These are phyloP conservation scores for Nannizziopsis arthrosporioides DNA, from an alignment of 2,329 filamentous ascomycete genomes.

Conservation along the genomic window DNA sequence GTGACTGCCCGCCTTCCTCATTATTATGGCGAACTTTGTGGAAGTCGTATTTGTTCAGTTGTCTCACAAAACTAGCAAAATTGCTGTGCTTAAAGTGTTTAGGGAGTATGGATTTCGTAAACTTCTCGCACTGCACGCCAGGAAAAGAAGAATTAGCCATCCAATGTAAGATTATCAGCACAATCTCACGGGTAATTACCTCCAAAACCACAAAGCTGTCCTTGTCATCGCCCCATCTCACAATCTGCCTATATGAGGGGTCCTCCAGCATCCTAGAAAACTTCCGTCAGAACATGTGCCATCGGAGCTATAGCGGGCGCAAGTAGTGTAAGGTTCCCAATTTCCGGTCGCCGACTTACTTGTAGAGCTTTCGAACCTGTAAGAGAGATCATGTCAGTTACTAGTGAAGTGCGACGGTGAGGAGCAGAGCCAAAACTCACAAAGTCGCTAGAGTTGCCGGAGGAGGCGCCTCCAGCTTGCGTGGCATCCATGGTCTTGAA, in stretches of 20 bases:
- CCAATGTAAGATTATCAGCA: neutral
- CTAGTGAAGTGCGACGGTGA: constrained; percentile 10
- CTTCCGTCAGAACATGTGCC: neutral
- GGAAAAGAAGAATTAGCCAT: neutral
- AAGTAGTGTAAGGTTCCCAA: neutral
- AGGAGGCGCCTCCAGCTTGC: constrained; percentile 23
- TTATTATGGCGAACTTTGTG: constrained; percentile 93
- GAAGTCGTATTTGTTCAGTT: constrained; percentile 96
- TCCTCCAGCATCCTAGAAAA: constrained; percentile 87
- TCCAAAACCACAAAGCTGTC: constrained; percentile 96
- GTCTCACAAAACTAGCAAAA: constrained; percentile 90
- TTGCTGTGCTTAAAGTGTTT: constrained; percentile 99
- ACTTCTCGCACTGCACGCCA: constrained; percentile 72
- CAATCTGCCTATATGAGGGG: constrained; percentile 80
- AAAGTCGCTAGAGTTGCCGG: constrained; percentile 90
- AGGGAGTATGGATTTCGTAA: constrained; percentile 90
- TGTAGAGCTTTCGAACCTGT: constrained; percentile 95
- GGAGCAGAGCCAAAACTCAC: constrained; percentile 45
- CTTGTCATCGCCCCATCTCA: constrained; percentile 88
- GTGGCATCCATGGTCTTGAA: constrained; percentile 12
- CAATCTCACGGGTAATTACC: constrained; percentile 40
- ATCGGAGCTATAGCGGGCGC: too few species aligned
- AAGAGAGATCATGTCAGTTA: constrained; percentile 19
- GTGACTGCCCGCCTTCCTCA: constrained; percentile 70
- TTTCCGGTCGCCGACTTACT: constrained; percentile 48